Evolutionary conservation across 257 asterid genomes (phyloP).

Genomic region (Ehretia macrophylla): DNA sequence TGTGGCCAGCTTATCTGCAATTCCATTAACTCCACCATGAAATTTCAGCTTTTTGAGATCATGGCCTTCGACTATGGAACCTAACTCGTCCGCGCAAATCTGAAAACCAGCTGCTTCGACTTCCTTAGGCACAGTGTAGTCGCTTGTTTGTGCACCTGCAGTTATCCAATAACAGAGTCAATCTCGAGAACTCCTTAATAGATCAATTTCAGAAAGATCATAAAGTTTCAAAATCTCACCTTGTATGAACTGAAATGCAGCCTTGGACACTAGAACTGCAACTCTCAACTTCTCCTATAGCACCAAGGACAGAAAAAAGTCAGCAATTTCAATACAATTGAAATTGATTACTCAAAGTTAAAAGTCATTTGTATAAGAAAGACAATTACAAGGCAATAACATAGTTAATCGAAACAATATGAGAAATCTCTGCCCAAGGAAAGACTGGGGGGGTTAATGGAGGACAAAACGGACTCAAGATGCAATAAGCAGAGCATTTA

Average conservation of each 20-base stretch:
- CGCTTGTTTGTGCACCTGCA: constrained; percentile 56
- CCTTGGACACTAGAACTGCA: constrained; percentile 84
- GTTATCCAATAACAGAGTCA: constrained; percentile 6
- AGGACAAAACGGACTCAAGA: too few species aligned
- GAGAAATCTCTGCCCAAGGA: too few species aligned
- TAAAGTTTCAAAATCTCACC: constrained; percentile 37
- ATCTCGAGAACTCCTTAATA: neutral
- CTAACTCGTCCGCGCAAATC: constrained; percentile 74
- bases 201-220: neutral
- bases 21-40: constrained; percentile 69
- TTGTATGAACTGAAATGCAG: constrained; percentile 71
- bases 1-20: constrained; percentile 54
- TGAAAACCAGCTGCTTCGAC: constrained; percentile 66
- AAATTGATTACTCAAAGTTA: neutral
- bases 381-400: too few species aligned
- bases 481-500: too few species aligned
- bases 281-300: constrained; percentile 75
- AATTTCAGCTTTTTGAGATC: constrained; percentile 53
- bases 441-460: too few species aligned
- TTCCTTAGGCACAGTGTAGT: constrained; percentile 63
- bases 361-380: too few species aligned
- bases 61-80: constrained; percentile 69
- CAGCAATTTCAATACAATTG: constrained; percentile 5
- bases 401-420: too few species aligned
- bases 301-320: neutral